Percentiles rank a stretch among this genome's conserved stretches.
phyloP scores from a whole-genome alignment of 768 basidiomycete genomes.

The Hypholoma sublateritium region DNA sequence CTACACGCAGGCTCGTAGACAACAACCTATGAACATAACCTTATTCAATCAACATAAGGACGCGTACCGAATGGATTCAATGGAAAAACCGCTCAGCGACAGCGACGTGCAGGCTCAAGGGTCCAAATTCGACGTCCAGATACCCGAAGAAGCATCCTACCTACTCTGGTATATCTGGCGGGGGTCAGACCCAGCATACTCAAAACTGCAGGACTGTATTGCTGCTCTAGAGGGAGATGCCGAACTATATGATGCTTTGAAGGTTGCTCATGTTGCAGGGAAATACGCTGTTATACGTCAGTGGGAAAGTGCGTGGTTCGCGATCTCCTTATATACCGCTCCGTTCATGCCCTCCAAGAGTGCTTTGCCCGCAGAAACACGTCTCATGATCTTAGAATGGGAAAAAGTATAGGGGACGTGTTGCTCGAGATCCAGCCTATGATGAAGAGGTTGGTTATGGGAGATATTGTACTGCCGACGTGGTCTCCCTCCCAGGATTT shows the following conservation, averaged over 20 bases:
- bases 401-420: conserved; percentile 20
- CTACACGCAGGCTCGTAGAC: too few species aligned
- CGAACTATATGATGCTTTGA: conserved; percentile 31
- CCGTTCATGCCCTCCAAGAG: conserved; percentile 1
- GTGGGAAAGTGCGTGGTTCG: conserved; percentile 27
- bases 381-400: conserved; percentile 13
- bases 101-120: conserved; percentile 26
- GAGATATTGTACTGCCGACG: conserved; percentile 29
- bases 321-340: not conserved
- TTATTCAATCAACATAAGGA: not conserved
- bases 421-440: conserved; percentile 30
- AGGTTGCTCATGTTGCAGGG: conserved; percentile 25
- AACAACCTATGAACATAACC: too few species aligned
- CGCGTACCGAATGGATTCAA: not conserved
- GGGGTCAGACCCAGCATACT: conserved; percentile 24
- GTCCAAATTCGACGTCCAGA: conserved; percentile 35
- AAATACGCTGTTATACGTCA: conserved; percentile 32
- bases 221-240: conserved; percentile 28
- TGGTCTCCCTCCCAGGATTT: conserved; percentile 28
- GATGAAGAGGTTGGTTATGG: conserved; percentile 30
- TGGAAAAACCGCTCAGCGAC: conserved; percentile 14
- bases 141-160: conserved; percentile 39
- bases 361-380: not conserved
- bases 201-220: conserved; percentile 34
- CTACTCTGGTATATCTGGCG: conserved; percentile 41